Percentiles rank a stretch among this genome's conserved stretches.
These are phyloP conservation scores for Kodamaea sp. DNA, from an alignment of 1,139 yeast species.

Conservation along the genomic window DNA sequence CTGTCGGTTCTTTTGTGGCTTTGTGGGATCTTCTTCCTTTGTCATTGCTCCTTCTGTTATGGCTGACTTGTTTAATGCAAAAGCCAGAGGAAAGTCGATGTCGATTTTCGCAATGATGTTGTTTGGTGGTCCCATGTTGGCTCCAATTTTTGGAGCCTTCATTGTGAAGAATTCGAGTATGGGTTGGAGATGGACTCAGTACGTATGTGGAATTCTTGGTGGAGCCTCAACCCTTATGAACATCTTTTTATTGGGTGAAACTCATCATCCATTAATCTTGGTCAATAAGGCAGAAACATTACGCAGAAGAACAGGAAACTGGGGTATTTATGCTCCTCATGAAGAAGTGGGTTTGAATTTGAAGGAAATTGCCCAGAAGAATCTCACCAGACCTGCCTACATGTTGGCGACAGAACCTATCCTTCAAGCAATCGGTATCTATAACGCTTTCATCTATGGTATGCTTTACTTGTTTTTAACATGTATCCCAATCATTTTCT, in stretches of 20 bases:
- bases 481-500: slow-evolving; percentile 77
- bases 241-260: slow-evolving; percentile 43
- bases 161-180: slow-evolving; percentile 21
- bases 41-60: slow-evolving; percentile 84
- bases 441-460: slow-evolving; percentile 84
- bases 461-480: slow-evolving; percentile 74
- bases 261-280: slow-evolving; percentile 53
- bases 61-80: slow-evolving; percentile 70
- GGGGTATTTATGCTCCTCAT: slow-evolving; percentile 87
- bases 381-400: slow-evolving; percentile 65
- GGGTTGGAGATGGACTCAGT: slow-evolving; percentile 64
- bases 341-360: slow-evolving; percentile 66
- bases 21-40: slow-evolving; percentile 76
- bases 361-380: slow-evolving; percentile 67
- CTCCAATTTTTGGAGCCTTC: slow-evolving; percentile 56
- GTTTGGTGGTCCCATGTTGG: slow-evolving; percentile 73
- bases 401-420: slow-evolving; percentile 78
- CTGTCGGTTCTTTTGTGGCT: slow-evolving; percentile 75
- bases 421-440: slow-evolving; percentile 63
- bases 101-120: slow-evolving; percentile 64
- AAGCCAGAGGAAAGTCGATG: slow-evolving; percentile 69
- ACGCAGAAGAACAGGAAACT: slow-evolving; percentile 58
- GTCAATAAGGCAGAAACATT: slow-evolving; percentile 62
- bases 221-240: slow-evolving; percentile 30
- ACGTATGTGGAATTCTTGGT: slow-evolving; percentile 54